These are phyloP conservation scores for Buxus sempervirens DNA, from an alignment of 164 flowering plant species.

Conservation along the genomic window DNA sequence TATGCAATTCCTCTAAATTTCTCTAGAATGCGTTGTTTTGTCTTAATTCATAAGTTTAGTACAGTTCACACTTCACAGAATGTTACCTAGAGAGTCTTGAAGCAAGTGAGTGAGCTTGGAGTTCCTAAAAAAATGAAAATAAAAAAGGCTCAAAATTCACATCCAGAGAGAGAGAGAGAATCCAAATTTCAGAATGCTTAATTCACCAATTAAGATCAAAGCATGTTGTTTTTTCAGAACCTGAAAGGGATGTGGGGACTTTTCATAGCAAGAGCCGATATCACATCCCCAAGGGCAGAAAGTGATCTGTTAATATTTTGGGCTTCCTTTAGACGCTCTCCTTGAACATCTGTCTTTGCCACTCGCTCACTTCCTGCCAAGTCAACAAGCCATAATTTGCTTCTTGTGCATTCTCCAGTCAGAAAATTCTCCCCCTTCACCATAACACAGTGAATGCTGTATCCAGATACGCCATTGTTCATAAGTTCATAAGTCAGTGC, in stretches of 20 bases:
- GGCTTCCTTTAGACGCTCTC: constrained; percentile 89
- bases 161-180: not conserved
- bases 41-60: not conserved
- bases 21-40: no score
- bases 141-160: not conserved
- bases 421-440: constrained; percentile 85
- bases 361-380: constrained; percentile 95
- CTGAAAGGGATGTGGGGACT: constrained; percentile 94
- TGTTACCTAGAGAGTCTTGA: constrained; percentile 93
- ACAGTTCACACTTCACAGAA: not conserved
- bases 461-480: constrained; percentile 10
- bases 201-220: not conserved
- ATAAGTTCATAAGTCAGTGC: constrained; percentile 14
- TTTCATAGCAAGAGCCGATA: constrained; percentile 88
- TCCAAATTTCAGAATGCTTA: not conserved
- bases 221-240: constrained; percentile 26
- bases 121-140: constrained; percentile 49
- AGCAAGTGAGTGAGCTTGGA: constrained; percentile 96
- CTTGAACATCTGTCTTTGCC: constrained; percentile 94
- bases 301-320: constrained; percentile 92
- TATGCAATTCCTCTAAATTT: no score
- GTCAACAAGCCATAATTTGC: constrained; percentile 96
- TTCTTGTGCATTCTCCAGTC: constrained; percentile 87
- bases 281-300: constrained; percentile 98
- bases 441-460: constrained; percentile 95